A percentile compares a stretch with the other conserved stretches of the same genome.
phyloP scores from a whole-genome alignment of 2,329 filamentous ascomycete species.

The Trichoderma harzianum region DNA sequence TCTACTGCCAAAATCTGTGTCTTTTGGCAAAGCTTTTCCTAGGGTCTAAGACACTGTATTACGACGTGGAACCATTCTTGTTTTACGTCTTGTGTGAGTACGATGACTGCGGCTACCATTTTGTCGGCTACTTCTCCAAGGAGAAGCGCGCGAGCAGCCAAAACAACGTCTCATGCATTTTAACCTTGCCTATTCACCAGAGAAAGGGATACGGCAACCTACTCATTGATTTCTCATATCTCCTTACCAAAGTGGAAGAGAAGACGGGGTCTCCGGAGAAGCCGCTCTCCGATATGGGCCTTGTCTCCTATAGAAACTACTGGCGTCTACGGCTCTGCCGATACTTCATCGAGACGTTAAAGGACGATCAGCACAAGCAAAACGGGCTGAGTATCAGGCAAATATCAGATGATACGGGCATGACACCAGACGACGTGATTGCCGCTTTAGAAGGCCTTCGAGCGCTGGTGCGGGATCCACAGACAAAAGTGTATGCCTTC shows the following conservation, averaged over 20 bases:
- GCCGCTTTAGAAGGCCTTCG: constrained; percentile 87
- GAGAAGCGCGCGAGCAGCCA: constrained; percentile 92
- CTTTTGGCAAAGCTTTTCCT: constrained; percentile 93
- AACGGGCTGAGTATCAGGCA: constrained; percentile 58
- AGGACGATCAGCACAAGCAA: constrained; percentile 32
- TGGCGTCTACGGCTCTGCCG: constrained; percentile 89
- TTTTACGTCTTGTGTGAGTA: constrained; percentile 98
- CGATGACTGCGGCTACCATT: constrained; percentile 87
- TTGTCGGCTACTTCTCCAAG: constrained; percentile 99
- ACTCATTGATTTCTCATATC: constrained; percentile 96
- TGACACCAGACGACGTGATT: constrained; percentile 95
- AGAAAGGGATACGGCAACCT: constrained; percentile 96
- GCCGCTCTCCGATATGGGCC: constrained; percentile 93
- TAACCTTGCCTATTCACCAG: constrained; percentile 94
- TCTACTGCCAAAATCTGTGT: constrained; percentile 98
- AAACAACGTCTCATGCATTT: constrained; percentile 96
- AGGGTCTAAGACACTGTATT: constrained; percentile 97
- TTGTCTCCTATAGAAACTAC: constrained; percentile 96
- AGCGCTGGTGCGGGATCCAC: constrained; percentile 83
- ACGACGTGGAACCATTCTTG: constrained; percentile 93
- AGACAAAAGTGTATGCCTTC: constrained; percentile 85
- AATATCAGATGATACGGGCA: constrained; percentile 85
- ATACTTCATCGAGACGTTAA: constrained; percentile 61
- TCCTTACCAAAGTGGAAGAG: constrained; percentile 86
- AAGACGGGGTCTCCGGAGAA: constrained; percentile 97